A percentile compares a stretch with the other conserved stretches of the same genome.
These are phyloP conservation scores for Lepidium africanum DNA, from an alignment of 345 rosid genomes.

Conservation along the genomic window DNA sequence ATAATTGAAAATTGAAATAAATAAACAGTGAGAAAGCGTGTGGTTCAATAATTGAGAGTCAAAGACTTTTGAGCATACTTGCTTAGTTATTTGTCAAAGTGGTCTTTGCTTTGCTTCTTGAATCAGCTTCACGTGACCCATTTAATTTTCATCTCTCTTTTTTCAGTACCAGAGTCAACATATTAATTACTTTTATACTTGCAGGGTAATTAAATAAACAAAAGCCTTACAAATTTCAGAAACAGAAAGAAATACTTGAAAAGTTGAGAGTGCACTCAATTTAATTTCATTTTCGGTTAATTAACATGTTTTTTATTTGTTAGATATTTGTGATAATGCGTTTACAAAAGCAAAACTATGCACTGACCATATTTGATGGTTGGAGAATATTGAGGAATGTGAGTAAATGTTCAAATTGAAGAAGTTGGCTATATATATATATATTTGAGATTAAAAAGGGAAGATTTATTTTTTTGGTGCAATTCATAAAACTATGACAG, in stretches of 20 bases:
- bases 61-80: slow-evolving; percentile 20
- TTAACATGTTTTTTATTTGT: background rate
- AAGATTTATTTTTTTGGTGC: background rate
- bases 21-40: slow-evolving; percentile 9
- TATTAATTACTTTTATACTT: slow-evolving; percentile 15
- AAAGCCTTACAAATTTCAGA: background rate
- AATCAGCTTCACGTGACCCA: slow-evolving; percentile 27
- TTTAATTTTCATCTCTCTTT: background rate
- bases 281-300: background rate
- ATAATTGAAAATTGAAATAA: background rate
- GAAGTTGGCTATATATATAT: background rate
- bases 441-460: background rate
- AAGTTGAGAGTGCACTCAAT: slow-evolving; percentile 1
- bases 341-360: background rate
- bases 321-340: background rate
- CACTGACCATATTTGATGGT: slow-evolving; percentile 5
- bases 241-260: background rate
- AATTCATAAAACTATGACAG: background rate
- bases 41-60: slow-evolving; percentile 24
- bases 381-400: slow-evolving; percentile 16
- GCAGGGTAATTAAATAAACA: background rate
- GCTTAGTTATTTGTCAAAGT: slow-evolving; percentile 28
- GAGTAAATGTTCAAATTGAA: slow-evolving; percentile 22
- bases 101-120: slow-evolving; percentile 26
- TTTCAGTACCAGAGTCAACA: slow-evolving; percentile 12